Evolutionary conservation across 2,329 filamentous ascomycete genomes (phyloP).

Genomic region (Talaromyces sp.): DNA sequence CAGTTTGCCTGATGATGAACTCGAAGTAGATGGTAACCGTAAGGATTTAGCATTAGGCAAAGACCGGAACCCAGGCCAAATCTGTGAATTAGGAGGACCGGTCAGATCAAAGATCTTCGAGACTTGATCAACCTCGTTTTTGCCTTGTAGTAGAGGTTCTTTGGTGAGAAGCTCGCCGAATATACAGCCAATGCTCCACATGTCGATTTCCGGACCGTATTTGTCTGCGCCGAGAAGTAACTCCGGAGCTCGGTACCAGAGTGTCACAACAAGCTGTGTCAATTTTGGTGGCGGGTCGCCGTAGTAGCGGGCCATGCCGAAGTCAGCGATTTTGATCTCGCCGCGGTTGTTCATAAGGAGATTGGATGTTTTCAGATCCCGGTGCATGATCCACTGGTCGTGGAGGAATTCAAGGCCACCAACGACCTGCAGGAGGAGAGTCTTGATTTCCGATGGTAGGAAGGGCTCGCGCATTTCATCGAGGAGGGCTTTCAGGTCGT

Average conservation of each 20-base stretch:
- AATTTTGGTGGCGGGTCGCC: conserved; percentile 76
- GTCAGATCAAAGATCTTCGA: conserved; percentile 86
- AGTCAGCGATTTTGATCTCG: conserved; percentile 93
- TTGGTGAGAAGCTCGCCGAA: conserved; percentile 87
- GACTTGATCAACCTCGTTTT: conserved; percentile 90
- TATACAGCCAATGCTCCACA: conserved; percentile 96
- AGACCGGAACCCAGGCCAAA: conserved; percentile 84
- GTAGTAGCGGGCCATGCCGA: conserved; percentile 93
- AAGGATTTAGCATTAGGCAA: conserved; percentile 84
- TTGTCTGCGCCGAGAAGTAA: conserved; percentile 77
- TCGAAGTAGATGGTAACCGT: conserved; percentile 60
- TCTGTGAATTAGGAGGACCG: conserved; percentile 78
- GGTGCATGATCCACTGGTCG: conserved; percentile 85
- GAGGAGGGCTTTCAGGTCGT: conserved; percentile 90
- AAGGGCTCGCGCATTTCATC: conserved; percentile 96
- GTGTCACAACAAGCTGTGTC: conserved; percentile 90
- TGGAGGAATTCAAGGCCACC: conserved; percentile 85
- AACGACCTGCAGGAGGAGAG: conserved; percentile 78
- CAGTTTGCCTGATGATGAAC: conserved; percentile 38
- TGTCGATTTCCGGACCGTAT: conserved; percentile 79
- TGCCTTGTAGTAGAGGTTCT: conserved; percentile 80
- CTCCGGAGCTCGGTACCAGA: conserved; percentile 95
- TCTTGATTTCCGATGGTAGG: conserved; percentile 88
- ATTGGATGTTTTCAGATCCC: conserved; percentile 91
- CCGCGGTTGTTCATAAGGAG: conserved; percentile 94